Evolutionary conservation across 2,329 filamentous ascomycete genomes (phyloP).

Genomic region (Colletotrichum cereale): DNA sequence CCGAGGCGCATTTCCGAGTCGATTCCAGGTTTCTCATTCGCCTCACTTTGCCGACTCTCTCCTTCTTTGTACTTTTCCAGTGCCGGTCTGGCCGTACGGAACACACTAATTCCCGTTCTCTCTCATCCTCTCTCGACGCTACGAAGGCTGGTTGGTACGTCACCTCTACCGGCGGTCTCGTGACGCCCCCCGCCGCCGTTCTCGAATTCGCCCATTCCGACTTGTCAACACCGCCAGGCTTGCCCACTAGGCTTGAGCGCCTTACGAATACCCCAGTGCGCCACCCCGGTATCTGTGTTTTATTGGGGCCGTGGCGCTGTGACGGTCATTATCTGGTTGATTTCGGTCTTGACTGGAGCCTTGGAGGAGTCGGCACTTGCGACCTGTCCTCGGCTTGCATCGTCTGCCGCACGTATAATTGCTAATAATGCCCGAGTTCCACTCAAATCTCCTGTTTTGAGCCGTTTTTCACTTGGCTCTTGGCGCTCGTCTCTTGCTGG

Average conservation of each 20-base stretch:
- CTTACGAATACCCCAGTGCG: constrained; percentile 11
- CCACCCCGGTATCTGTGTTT: constrained; percentile 25
- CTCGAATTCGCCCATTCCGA: not conserved
- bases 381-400: constrained; percentile 11
- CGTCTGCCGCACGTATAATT: not conserved
- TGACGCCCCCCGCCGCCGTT: constrained; percentile 7
- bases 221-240: constrained; percentile 21
- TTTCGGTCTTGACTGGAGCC: not conserved
- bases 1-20: constrained; percentile 15
- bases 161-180: constrained; percentile 22
- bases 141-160: not conserved
- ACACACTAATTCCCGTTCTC: not conserved
- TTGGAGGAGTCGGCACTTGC: constrained; percentile 5
- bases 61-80: not conserved
- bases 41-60: constrained; percentile 15
- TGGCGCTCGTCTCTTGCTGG: constrained; percentile 4
- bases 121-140: not conserved
- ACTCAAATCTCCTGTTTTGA: constrained; percentile 25
- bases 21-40: constrained; percentile 7
- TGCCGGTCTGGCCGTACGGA: not conserved
- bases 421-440: constrained; percentile 20
- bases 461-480: constrained; percentile 2
- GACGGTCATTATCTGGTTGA: constrained; percentile 20
- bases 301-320: constrained; percentile 12
- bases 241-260: constrained; percentile 7